phyloP scores from a whole-genome alignment of 345 rosid genomes.

The Populus pruinosa region DNA sequence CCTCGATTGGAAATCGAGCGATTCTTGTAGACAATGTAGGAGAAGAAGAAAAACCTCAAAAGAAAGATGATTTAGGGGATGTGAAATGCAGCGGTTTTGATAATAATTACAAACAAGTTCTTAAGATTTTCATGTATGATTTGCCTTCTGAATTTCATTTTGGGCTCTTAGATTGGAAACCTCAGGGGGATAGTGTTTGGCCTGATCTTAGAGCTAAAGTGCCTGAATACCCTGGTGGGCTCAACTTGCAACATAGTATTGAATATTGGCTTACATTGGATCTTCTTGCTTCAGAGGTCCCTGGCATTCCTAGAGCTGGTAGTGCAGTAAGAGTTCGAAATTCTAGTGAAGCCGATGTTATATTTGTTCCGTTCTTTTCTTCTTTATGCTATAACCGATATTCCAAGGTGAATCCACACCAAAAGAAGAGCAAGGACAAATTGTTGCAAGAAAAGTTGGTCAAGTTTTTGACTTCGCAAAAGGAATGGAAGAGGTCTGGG shows the following conservation, averaged over 20 bases:
- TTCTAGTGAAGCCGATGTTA: constrained; percentile 77
- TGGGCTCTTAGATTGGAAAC: constrained; percentile 70
- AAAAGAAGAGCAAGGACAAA: constrained; percentile 58
- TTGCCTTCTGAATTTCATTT: constrained; percentile 86
- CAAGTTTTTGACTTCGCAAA: constrained; percentile 45
- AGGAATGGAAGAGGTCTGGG: constrained; percentile 76
- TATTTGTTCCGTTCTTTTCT: constrained; percentile 88
- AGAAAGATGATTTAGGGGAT: constrained; percentile 8
- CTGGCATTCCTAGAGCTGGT: constrained; percentile 40
- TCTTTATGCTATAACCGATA: constrained; percentile 73
- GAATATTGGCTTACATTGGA: constrained; percentile 94
- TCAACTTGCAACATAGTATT: constrained; percentile 91
- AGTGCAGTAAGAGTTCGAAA: constrained; percentile 70
- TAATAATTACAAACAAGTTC: constrained; percentile 23
- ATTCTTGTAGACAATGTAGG: constrained; percentile 28
- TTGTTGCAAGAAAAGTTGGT: constrained; percentile 69
- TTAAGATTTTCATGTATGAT: constrained; percentile 88
- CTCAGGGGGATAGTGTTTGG: constrained; percentile 57
- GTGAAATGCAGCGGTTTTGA: constrained; percentile 10
- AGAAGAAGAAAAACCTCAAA: constrained; percentile 19
- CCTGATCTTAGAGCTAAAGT: constrained; percentile 58
- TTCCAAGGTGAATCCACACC: constrained; percentile 58
- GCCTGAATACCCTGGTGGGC: constrained; percentile 82
- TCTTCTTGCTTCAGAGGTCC: constrained; percentile 69
- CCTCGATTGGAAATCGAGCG: constrained; percentile 25